Evolutionary conservation across 2,329 filamentous ascomycete genomes (phyloP).

Genomic region (Drechslerella coelobrocha): DNA sequence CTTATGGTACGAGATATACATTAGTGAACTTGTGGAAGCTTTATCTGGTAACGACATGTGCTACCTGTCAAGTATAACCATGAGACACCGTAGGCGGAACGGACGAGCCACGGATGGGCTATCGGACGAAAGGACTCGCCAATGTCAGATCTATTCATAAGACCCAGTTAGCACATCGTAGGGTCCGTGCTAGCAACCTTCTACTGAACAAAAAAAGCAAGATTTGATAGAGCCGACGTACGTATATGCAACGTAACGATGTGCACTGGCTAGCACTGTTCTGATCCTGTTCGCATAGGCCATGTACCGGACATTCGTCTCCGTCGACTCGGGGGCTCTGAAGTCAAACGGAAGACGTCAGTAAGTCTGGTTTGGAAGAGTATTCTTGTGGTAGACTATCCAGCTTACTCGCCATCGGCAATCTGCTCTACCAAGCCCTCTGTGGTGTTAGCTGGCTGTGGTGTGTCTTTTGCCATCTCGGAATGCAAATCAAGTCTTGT

Average conservation of each 20-base stretch:
- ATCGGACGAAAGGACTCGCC: slow-evolving; percentile 95
- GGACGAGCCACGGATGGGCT: slow-evolving; percentile 82
- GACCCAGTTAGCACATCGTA: too few species aligned
- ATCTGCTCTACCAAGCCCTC: slow-evolving; percentile 38
- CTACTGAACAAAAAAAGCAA: too few species aligned
- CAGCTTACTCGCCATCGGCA: slow-evolving; percentile 38
- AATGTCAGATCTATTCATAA: slow-evolving; percentile 63
- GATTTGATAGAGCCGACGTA: slow-evolving; percentile 9
- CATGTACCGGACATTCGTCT: slow-evolving; percentile 85
- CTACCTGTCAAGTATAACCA: slow-evolving; percentile 82
- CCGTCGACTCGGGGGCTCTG: slow-evolving; percentile 70
- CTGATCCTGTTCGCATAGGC: slow-evolving; percentile 85
- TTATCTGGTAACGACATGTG: too few species aligned
- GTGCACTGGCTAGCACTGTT: slow-evolving; percentile 86
- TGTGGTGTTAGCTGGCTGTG: background rate
- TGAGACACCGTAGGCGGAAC: slow-evolving; percentile 82
- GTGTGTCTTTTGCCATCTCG: slow-evolving; percentile 17
- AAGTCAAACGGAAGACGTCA: background rate
- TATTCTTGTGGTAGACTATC: background rate
- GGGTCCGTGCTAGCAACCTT: too few species aligned
- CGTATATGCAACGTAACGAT: slow-evolving; percentile 89
- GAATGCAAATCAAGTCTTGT: background rate
- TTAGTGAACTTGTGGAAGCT: too few species aligned
- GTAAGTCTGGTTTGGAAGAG: background rate
- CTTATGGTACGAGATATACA: slow-evolving; percentile 8